Evolutionary conservation across 371 early-diverging fungal species (phyloP).

Genomic region (Gilbertella persicaria): DNA sequence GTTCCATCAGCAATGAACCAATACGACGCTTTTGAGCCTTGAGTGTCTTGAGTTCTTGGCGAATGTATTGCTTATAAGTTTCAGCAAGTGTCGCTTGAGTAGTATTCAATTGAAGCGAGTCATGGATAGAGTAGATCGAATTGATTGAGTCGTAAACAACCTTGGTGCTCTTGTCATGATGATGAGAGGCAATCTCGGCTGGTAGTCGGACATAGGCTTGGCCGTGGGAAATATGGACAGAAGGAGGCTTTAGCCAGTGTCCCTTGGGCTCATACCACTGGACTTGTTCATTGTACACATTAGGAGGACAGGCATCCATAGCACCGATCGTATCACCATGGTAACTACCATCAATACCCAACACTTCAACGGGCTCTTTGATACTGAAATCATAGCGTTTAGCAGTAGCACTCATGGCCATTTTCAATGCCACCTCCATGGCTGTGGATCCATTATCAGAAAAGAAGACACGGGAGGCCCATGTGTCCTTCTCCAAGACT

Average conservation of each 20-base stretch:
- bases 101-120: constrained; percentile 16
- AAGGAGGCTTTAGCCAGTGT: constrained; percentile 77
- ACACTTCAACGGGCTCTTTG: constrained; percentile 53
- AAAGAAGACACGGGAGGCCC: constrained; percentile 79
- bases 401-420: constrained; percentile 64
- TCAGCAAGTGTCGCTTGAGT: constrained; percentile 31
- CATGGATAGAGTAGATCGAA: constrained; percentile 39
- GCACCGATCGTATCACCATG: constrained; percentile 89
- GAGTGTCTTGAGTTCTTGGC: constrained; percentile 40
- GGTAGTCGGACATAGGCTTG: constrained; percentile 50
- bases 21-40: constrained; percentile 55
- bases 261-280: constrained; percentile 81
- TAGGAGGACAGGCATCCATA: constrained; percentile 82
- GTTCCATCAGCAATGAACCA: constrained; percentile 80
- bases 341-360: constrained; percentile 78
- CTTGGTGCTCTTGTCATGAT: constrained; percentile 2
- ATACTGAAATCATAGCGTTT: constrained; percentile 46
- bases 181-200: constrained; percentile 22
- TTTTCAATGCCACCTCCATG: constrained; percentile 83
- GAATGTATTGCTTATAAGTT: constrained; percentile 56
- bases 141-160: constrained; percentile 33
- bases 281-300: constrained; percentile 73
- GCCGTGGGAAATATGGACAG: constrained; percentile 63
- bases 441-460: constrained; percentile 84
- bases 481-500: constrained; percentile 65